Evolutionary conservation across 2,329 filamentous ascomycete species (phyloP), one percentile per base, ranked within the genome.

Genomic region (Cladosporium phlei): DNA sequence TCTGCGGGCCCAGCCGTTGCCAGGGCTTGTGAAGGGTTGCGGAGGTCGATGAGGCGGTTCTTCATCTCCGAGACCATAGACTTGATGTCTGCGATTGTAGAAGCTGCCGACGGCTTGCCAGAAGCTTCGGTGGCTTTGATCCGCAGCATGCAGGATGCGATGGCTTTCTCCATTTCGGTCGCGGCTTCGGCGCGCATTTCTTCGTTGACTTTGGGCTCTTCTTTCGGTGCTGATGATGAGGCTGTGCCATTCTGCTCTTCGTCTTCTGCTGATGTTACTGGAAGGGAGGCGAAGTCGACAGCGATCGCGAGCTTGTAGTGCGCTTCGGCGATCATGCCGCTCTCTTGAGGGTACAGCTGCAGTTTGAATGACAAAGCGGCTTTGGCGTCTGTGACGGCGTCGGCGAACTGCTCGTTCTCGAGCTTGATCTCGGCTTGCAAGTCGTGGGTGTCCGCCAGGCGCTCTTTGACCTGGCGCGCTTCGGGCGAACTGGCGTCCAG

Each of bases 301-400:
- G 93, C 93, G 12, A 98, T 79, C 0, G 91, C 95, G 20, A 98
- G 82, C 69, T 96, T 97, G 74, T 86, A 98, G 71, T 98, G 89
- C 12, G 88, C 91, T 71, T 98, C 93, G 32, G 93, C 91, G 47
- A 97, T 78, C 42, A 94, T 78, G 57, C 89, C 86, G 11, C 87
- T 88, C 52, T 94, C 88, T 39, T 84, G 76, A 0, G 87, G 78
- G 62, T 88, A 89, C 2, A 97, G 76, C 40, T 85, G 77, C 57
- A 86, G 70, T 68, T 94, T 94, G 59, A 94, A 79, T 30, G 79
- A 78, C 38, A 97, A 78, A 1, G 89, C 83, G 11, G 84, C 80
- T 57, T 82, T 82, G 43, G 88, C 82, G 67, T 98, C 93, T 37
- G 81, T 77, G 44, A 95, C 86, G n/a, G 93, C 91, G 55, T 88